Conservation (phyloP, 495 filamentous ascomycete genomes). For the Chaetomium cochliodes region DNA sequence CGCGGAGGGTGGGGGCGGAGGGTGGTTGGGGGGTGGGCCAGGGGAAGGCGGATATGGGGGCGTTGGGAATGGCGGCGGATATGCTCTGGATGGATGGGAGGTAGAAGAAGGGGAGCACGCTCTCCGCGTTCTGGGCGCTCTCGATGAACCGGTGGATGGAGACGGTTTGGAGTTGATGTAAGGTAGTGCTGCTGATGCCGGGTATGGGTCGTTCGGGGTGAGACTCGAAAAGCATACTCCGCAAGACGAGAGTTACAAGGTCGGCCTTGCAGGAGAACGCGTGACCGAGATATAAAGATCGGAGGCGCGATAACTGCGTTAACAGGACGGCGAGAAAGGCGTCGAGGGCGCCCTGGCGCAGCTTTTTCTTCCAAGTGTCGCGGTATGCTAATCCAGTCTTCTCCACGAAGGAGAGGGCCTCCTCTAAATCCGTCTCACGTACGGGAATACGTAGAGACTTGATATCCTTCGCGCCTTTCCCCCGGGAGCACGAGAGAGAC, state of each 20-base stretch:
- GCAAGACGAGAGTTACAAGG: background rate
- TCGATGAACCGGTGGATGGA: background rate
- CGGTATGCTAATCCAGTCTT: background rate
- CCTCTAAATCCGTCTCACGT: background rate
- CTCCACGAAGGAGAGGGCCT: background rate
- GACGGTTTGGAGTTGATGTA: background rate
- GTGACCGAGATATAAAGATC: background rate
- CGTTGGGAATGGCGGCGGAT: background rate
- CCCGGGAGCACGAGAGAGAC: background rate
- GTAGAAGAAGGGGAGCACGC: background rate
- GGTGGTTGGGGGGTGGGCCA: background rate
- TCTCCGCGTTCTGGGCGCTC: background rate
- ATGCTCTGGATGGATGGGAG: constrained; percentile 2
- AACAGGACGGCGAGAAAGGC: constrained; percentile 3
- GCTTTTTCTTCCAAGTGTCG: background rate
- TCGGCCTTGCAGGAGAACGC: background rate
- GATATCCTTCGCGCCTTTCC: background rate
- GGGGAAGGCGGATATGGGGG: background rate
- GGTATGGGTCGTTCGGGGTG: background rate
- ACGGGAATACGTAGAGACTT: background rate
- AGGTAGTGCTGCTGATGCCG: background rate
- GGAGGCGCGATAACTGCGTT: background rate
- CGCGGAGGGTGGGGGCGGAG: background rate
- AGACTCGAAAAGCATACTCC: background rate
- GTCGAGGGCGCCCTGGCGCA: background rate